A percentile compares a stretch with the other conserved stretches of the same genome.
These are phyloP conservation scores for Lipomyces kockii DNA, from an alignment of 805 yeast species.

Conservation along the genomic window DNA sequence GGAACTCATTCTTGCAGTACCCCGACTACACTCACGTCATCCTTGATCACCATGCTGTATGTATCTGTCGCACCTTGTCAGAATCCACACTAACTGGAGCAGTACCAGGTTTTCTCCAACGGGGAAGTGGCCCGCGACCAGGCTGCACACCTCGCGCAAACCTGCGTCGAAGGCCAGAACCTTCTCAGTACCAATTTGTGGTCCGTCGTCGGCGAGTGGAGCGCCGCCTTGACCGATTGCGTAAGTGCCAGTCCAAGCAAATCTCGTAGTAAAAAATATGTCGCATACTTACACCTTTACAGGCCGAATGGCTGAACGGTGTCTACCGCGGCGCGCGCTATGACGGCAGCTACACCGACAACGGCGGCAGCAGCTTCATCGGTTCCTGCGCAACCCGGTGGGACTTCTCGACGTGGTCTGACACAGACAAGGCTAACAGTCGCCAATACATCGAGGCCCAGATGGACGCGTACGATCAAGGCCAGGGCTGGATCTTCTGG, in stretches of 20 bases:
- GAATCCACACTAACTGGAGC: background rate
- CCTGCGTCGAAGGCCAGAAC: constrained; percentile 57
- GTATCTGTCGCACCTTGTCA: background rate
- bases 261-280: background rate
- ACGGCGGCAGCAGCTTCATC: constrained; percentile 43
- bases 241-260: constrained; percentile 10
- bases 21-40: constrained; percentile 66
- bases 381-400: constrained; percentile 63
- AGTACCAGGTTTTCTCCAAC: constrained; percentile 79
- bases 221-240: constrained; percentile 92
- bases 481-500: constrained; percentile 93
- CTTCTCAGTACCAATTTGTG: constrained; percentile 52
- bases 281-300: background rate
- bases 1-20: constrained; percentile 60
- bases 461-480: constrained; percentile 75
- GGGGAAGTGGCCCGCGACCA: constrained; percentile 62
- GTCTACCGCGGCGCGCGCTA: constrained; percentile 81
- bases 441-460: constrained; percentile 87
- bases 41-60: constrained; percentile 70
- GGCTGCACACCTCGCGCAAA: constrained; percentile 63
- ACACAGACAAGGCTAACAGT: constrained; percentile 57
- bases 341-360: constrained; percentile 58
- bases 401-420: constrained; percentile 62
- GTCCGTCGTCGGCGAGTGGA: constrained; percentile 85
- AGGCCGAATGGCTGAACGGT: constrained; percentile 82